Evolutionary conservation across 2,329 filamentous ascomycete species (phyloP), one percentile per base, ranked within the genome.

Genomic region (Geosmithia morbida): DNA sequence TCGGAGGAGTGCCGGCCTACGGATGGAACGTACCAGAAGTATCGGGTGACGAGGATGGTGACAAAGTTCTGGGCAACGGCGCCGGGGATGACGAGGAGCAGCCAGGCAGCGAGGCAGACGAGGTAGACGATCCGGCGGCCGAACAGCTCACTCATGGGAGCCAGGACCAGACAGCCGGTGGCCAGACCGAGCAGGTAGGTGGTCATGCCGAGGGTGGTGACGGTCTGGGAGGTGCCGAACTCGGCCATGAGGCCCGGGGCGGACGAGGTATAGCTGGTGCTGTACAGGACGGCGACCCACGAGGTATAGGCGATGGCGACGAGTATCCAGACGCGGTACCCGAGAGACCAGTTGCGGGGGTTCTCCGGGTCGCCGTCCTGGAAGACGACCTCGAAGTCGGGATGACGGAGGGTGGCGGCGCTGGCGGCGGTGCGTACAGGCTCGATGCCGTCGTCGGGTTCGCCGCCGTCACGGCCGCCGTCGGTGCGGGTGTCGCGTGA

Each of bases 171-270:
- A 33, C 77, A 81, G 1, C 87, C 87, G 1, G 72, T 61, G 0
- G 85, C 86, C 44, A 92, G 71, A 5, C 87, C 87, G 20, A 87
- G 60, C 8, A 92, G 70, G 57, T 92, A 94, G 0, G 82, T 81
- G 0, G 87, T 92, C 43, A 94, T 69, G 5, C 87, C 87, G 2
- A 92, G 66, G 0, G 85, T 85, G 1, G 81, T 74, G n/a, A 82
- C 61, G 0, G 77, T 79, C 33, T 76, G 69, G 14, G 66, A 58
- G 17, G 78, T 68, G 39, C 71, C 64, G 54, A 87, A 90, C 46
- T 86, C 81, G 14, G 69, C 60, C 56, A 79, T 76, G 61, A 94
- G 76, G 0, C 83, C 81, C 1, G 77, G 73, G 33, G 85, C 77
- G 2, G 80, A 81, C 1, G 81, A 77, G 1, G 86, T 87, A 59